Percentiles rank a stretch among this genome's conserved stretches.
Conservation (phyloP, 371 early-diverging fungal species). For the Mortierella sp. region DNA sequence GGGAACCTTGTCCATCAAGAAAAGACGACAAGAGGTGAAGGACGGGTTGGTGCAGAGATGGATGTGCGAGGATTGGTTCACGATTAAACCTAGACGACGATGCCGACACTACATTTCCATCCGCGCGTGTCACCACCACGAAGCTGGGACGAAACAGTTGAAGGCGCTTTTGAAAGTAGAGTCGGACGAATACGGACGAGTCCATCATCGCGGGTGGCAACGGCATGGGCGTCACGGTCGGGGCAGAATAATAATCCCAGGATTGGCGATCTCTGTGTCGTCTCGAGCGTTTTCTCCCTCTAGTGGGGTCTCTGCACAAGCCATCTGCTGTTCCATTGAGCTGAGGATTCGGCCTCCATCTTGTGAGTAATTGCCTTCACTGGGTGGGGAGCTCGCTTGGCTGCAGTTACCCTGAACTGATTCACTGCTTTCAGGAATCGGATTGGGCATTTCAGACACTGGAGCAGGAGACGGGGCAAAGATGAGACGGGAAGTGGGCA, state of each 20-base stretch:
- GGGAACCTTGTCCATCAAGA: background rate
- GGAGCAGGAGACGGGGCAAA: constrained; percentile 11
- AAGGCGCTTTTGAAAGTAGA: too few species aligned
- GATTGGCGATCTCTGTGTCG: constrained; percentile 24
- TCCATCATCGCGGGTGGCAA: too few species aligned
- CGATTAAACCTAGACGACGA: too few species aligned
- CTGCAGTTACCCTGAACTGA: background rate
- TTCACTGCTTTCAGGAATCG: too few species aligned
- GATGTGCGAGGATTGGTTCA: too few species aligned
- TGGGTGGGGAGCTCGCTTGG: constrained; percentile 7
- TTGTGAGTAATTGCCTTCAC: background rate
- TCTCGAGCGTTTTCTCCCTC: background rate
- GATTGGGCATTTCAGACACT: constrained; percentile 23
- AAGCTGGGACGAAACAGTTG: too few species aligned
- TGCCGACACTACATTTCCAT: too few species aligned
- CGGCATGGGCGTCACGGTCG: background rate
- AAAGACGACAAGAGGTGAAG: constrained; percentile 2
- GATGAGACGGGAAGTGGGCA: background rate
- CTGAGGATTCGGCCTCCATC: constrained; percentile 36
- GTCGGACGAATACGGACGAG: too few species aligned
- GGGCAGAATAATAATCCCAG: constrained; percentile 14
- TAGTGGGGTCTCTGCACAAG: constrained; percentile 8
- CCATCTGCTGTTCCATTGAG: constrained; percentile 22
- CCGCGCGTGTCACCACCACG: too few species aligned
- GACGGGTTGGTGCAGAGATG: background rate